Evolutionary conservation across 2,329 filamentous ascomycete genomes (phyloP), one percentile per base, ranked within the genome.

Genomic region (Trichoderma sp.): DNA sequence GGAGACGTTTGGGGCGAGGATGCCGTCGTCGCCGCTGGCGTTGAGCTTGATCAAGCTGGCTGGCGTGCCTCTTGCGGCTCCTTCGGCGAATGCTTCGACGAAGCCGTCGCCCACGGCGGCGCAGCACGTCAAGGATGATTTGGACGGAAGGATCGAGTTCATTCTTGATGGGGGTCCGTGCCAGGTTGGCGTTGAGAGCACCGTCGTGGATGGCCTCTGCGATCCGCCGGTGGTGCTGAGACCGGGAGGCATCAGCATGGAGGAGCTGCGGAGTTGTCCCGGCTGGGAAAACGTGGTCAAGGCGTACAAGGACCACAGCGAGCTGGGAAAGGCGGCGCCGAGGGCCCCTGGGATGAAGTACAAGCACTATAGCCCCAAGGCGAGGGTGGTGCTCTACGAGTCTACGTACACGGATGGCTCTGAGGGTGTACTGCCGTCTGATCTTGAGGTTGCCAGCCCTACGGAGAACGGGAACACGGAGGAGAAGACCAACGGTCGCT

Each of bases 261-360:
- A 95, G 59, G 87, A 93, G 74, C 79, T 98, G 64, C 83, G 90
- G 50, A 74, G 80, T 47, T 92, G 90, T 72, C 80, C 83, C 0
- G 94, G 94, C 0, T 99, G 95, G 94, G 89, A 93, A 74, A 79
- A 85, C 45, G 91, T 92, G 1, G 82, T 84, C 67, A 87, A 90
- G 66, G 94, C 86, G 12, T 98, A 97, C 76, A 88, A 89, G 73
- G 92, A 97, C 72, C 83, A 84, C 65, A 86, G 87, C 17, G 86
- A 92, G 71, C 82, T 85, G 21, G 89, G 85, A 5, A 86, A 85
- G 58, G 80, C 75, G 1, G 83, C 84, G 10, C 95, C 95, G 0
- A 84, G 92, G 64, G 95, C 95, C 0, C 95, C 95, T 0, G 95
- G 95, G 1, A 99, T 99, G 95, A 99, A 99, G 78, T 99, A 99